A percentile compares a stretch with the other conserved stretches of the same genome.
These are phyloP conservation scores for Colletotrichum gigasporum DNA, from an alignment of 2,329 filamentous ascomycete genomes.

Conservation along the genomic window DNA sequence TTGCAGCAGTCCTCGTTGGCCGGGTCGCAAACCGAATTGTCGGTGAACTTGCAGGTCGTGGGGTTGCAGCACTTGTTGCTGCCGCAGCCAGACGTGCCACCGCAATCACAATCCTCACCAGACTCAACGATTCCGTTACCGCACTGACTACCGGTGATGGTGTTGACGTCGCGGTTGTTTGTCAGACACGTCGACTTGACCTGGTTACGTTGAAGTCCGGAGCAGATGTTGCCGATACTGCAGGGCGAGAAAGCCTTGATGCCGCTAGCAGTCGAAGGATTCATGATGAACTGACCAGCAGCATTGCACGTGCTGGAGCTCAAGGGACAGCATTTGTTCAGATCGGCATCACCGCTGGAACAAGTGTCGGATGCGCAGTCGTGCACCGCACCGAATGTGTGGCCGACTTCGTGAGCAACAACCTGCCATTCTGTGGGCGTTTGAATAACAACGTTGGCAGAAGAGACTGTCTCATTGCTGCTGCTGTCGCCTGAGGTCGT, in stretches of 20 bases:
- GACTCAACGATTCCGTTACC: constrained; percentile 94
- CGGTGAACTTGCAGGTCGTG: constrained; percentile 84
- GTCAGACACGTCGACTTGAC: constrained; percentile 81
- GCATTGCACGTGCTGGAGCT: constrained; percentile 76
- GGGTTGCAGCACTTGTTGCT: constrained; percentile 86
- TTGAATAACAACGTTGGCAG: constrained; percentile 88
- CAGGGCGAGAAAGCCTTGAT: constrained; percentile 88
- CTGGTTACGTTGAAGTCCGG: constrained; percentile 79
- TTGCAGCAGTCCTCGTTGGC: constrained; percentile 86
- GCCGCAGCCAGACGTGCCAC: constrained; percentile 76
- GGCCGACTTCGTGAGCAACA: constrained; percentile 92
- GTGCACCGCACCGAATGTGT: constrained; percentile 96
- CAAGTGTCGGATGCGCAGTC: constrained; percentile 83
- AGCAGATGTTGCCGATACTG: constrained; percentile 93
- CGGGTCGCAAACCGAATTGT: constrained; percentile 80
- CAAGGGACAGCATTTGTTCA: constrained; percentile 81
- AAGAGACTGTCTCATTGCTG: constrained; percentile 77
- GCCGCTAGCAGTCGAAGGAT: constrained; percentile 80
- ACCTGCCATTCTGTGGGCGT: constrained; percentile 93
- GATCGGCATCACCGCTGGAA: constrained; percentile 60
- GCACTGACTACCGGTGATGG: constrained; percentile 85
- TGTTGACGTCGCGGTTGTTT: constrained; percentile 85
- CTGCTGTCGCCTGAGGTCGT: constrained; percentile 60
- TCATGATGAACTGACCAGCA: constrained; percentile 88
- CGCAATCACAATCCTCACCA: constrained; percentile 96